Evolutionary conservation across 495 filamentous ascomycete species (phyloP).

Genomic region (Chaetomium cochliodes): DNA sequence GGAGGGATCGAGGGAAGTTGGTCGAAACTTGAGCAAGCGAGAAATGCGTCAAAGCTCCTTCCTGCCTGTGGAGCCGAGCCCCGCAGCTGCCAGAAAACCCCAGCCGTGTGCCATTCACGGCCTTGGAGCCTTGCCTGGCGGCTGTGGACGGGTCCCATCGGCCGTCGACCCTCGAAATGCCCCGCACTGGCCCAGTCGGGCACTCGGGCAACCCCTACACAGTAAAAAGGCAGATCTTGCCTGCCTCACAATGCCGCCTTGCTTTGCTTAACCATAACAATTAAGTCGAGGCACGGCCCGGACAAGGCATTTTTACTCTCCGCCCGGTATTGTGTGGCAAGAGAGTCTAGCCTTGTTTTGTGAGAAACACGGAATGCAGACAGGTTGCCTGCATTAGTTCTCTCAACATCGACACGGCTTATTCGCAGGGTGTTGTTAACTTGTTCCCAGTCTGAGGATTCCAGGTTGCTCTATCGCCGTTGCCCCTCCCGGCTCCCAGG

Average conservation of each 20-base stretch:
- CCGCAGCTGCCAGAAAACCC: neutral
- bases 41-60: constrained; percentile 23
- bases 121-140: neutral
- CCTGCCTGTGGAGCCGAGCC: constrained; percentile 8
- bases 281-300: neutral
- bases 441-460: neutral
- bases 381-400: neutral
- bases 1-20: constrained; percentile 17
- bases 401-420: neutral
- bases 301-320: constrained; percentile 1
- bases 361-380: neutral
- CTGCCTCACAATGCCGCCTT: neutral
- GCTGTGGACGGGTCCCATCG: neutral
- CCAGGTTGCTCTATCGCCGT: neutral
- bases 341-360: neutral
- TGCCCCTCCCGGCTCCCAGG: constrained; percentile 3
- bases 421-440: neutral
- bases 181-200: neutral
- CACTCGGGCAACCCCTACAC: neutral
- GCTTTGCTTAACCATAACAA: neutral
- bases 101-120: neutral
- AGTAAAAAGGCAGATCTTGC: constrained; percentile 2
- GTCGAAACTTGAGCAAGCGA: constrained; percentile 16
- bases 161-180: neutral
- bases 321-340: neutral